phyloP scores from a whole-genome alignment of 768 basidiomycete species.

The Boletales sp. region DNA sequence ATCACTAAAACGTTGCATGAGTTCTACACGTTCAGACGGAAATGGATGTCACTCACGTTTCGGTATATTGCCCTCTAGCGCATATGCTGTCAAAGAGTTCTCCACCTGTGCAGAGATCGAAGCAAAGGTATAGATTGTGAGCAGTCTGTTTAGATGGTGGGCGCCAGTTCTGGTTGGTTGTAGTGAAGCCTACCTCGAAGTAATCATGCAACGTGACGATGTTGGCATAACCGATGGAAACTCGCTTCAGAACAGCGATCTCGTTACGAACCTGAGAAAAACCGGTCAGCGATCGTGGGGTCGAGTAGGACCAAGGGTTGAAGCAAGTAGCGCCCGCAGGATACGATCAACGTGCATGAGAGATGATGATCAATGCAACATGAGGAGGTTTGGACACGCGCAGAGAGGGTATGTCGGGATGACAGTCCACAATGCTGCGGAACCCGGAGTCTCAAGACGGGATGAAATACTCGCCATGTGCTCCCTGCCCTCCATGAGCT shows the following conservation, averaged over 20 bases:
- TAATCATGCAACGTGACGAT: constrained; percentile 95
- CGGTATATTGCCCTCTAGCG: constrained; percentile 94
- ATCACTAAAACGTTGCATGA: constrained; percentile 53
- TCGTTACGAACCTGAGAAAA: constrained; percentile 84
- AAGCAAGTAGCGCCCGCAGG: constrained; percentile 4
- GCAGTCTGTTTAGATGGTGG: constrained; percentile 54
- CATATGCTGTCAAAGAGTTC: constrained; percentile 99
- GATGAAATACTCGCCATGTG: constrained; percentile 71
- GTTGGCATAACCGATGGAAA: constrained; percentile 86
- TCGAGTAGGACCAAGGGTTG: constrained; percentile 9
- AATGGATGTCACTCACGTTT: constrained; percentile 57
- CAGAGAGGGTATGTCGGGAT: constrained; percentile 5
- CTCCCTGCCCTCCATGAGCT: constrained; percentile 96
- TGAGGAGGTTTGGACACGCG: neutral
- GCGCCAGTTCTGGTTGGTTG: neutral
- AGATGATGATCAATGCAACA: constrained; percentile 7
- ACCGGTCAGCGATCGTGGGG: constrained; percentile 8
- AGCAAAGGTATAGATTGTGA: constrained; percentile 91
- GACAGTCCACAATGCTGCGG: constrained; percentile 2
- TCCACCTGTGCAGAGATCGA: constrained; percentile 95
- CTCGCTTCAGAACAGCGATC: constrained; percentile 89
- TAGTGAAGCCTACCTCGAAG: constrained; percentile 64
- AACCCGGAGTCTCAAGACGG: neutral
- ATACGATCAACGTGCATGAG: constrained; percentile 12
- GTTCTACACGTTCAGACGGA: constrained; percentile 1